Percentiles rank a stretch among this genome's conserved stretches.
These are phyloP conservation scores for Collybia sordida DNA, from an alignment of 768 basidiomycete genomes.

Conservation along the genomic window DNA sequence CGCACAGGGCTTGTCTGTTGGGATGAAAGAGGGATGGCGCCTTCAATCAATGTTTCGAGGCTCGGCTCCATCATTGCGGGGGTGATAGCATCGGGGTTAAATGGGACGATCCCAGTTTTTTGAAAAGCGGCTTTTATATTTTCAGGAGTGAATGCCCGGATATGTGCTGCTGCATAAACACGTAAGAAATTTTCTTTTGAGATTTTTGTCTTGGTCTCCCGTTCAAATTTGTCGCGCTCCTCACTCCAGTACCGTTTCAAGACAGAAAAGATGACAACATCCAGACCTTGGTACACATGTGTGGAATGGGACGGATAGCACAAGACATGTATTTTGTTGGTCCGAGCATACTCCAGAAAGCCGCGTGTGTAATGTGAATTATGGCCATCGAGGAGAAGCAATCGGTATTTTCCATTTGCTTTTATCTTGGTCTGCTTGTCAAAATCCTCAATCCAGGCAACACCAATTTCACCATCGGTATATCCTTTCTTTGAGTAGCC, in stretches of 20 bases:
- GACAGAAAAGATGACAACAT: constrained; percentile 33
- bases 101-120: constrained; percentile 31
- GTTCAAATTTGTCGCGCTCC: constrained; percentile 11
- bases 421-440: constrained; percentile 26
- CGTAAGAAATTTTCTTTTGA: constrained; percentile 4
- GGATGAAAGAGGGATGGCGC: constrained; percentile 21
- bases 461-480: not conserved
- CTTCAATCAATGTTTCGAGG: constrained; percentile 6
- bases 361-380: constrained; percentile 37
- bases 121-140: constrained; percentile 29
- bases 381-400: constrained; percentile 49
- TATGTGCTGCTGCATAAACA: constrained; percentile 4
- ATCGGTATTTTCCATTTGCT: constrained; percentile 23
- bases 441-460: not conserved
- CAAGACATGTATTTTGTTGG: constrained; percentile 37
- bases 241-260: constrained; percentile 29
- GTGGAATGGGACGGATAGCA: constrained; percentile 46
- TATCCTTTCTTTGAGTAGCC: constrained; percentile 12
- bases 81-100: constrained; percentile 25
- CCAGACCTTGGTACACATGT: constrained; percentile 44
- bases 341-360: constrained; percentile 36
- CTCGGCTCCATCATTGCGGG: constrained; percentile 29
- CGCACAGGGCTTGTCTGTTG: constrained; percentile 18
- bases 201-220: constrained; percentile 1
- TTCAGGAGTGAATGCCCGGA: constrained; percentile 18